Evolutionary conservation across 441 rosid genomes (phyloP).

Genomic region (Euphorbia celastroides): DNA sequence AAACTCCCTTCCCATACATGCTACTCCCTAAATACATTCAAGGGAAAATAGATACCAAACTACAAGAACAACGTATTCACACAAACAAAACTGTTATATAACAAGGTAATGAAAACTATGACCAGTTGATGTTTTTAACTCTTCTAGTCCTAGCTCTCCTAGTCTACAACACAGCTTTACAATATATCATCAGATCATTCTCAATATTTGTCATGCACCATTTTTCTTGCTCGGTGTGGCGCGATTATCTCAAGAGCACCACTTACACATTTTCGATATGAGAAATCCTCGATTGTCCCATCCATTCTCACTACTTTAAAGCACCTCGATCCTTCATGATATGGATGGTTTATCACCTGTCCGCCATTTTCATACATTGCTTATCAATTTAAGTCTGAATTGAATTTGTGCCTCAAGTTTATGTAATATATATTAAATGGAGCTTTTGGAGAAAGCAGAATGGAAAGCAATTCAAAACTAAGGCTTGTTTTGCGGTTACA

Average conservation of each 20-base stretch:
- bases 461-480: too few species aligned
- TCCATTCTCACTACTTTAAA: slow-evolving; percentile 66
- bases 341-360: slow-evolving; percentile 66
- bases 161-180: neutral
- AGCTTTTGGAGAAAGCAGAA: neutral
- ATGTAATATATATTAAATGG: neutral
- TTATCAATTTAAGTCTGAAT: neutral
- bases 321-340: slow-evolving; percentile 51
- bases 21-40: neutral
- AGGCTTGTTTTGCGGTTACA: neutral
- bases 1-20: too few species aligned
- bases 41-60: neutral
- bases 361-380: neutral
- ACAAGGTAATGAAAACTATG: neutral
- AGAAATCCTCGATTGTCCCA: slow-evolving; percentile 72
- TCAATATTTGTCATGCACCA: slow-evolving; percentile 33
- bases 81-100: neutral
- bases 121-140: neutral
- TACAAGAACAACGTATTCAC: neutral
- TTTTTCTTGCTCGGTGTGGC: slow-evolving; percentile 46
- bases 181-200: neutral
- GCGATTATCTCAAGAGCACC: slow-evolving; percentile 75
- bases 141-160: neutral
- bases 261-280: slow-evolving; percentile 72
- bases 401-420: neutral